These are phyloP conservation scores for Ceratobasidium sp. DNA, from an alignment of 1,284 basidiomycete species.

Conservation along the genomic window DNA sequence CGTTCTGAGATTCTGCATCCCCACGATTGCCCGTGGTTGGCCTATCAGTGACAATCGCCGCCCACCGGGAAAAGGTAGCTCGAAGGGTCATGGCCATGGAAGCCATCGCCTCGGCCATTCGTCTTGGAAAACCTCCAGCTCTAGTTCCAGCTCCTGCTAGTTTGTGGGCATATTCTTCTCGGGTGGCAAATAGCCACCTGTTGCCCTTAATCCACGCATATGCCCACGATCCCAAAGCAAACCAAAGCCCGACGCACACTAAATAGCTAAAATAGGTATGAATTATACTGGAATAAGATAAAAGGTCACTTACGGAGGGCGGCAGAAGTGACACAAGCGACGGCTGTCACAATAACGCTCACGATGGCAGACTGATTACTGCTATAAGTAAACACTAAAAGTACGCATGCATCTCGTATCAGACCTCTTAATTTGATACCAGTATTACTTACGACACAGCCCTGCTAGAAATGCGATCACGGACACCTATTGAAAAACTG, in stretches of 20 bases:
- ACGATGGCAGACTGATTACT: slow-evolving; percentile 26
- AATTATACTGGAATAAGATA: neutral
- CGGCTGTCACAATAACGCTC: slow-evolving; percentile 35
- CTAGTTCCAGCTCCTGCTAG: slow-evolving; percentile 6
- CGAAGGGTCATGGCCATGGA: slow-evolving; percentile 1
- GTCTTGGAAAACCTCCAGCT: slow-evolving; percentile 21
- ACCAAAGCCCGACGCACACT: slow-evolving; percentile 48
- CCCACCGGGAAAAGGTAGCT: neutral
- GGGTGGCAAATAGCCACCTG: slow-evolving; percentile 43
- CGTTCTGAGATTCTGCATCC: slow-evolving; percentile 36
- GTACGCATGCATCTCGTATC: too few species aligned
- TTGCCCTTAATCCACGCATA: slow-evolving; percentile 46
- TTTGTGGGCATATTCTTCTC: slow-evolving; percentile 19
- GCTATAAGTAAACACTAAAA: slow-evolving; percentile 41
- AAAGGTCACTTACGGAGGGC: slow-evolving; percentile 33
- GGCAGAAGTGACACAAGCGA: slow-evolving; percentile 44
- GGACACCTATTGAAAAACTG: slow-evolving; percentile 36
- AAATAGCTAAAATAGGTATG: neutral
- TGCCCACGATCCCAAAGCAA: slow-evolving; percentile 46
- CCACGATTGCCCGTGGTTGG: slow-evolving; percentile 4
- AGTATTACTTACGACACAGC: slow-evolving; percentile 40
- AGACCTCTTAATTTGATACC: neutral
- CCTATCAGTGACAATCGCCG: slow-evolving; percentile 11
- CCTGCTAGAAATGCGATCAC: slow-evolving; percentile 49
- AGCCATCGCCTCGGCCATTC: slow-evolving; percentile 17